phyloP scores from a whole-genome alignment of 2,329 filamentous ascomycete genomes.

The Aspergillus persii region DNA sequence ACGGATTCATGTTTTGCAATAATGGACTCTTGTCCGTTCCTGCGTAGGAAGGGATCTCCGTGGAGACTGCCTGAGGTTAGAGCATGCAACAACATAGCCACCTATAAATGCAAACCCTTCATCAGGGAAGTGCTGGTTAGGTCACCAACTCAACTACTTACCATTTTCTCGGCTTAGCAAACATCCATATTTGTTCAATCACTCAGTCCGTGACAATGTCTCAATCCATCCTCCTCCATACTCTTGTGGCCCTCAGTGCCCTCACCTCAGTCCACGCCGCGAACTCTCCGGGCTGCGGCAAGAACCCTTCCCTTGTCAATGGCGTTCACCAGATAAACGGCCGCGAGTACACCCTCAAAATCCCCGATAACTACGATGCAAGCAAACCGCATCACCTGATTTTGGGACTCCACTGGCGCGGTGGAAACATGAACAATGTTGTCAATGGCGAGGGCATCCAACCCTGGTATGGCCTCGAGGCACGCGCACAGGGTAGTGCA shows the following conservation, averaged over 20 bases:
- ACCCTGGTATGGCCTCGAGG: conserved; percentile 38
- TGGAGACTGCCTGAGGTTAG: no score
- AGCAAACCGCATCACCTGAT: conserved; percentile 1
- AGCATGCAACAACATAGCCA: no score
- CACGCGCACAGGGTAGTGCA: conserved; percentile 36
- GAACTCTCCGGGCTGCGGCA: conserved; percentile 26
- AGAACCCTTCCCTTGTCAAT: background rate
- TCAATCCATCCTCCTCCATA: background rate
- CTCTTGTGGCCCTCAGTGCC: background rate
- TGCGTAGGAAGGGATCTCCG: no score
- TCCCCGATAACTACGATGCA: conserved; percentile 1
- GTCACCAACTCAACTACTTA: no score
- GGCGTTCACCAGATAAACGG: conserved; percentile 9
- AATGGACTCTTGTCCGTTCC: no score
- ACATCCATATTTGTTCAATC: no score
- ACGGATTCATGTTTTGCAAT: no score
- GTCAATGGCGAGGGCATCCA: conserved; percentile 12
- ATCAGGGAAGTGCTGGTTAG: no score
- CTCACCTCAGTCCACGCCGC: conserved; percentile 1
- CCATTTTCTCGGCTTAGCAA: no score
- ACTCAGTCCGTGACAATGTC: background rate
- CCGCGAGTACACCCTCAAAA: conserved; percentile 5
- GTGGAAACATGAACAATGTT: conserved; percentile 3
- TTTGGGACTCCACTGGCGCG: conserved; percentile 5
- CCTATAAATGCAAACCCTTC: no score